A percentile compares a stretch with the other conserved stretches of the same genome.
phyloP scores from a whole-genome alignment of 129 eudicot species.

The Deinandra increscens region DNA sequence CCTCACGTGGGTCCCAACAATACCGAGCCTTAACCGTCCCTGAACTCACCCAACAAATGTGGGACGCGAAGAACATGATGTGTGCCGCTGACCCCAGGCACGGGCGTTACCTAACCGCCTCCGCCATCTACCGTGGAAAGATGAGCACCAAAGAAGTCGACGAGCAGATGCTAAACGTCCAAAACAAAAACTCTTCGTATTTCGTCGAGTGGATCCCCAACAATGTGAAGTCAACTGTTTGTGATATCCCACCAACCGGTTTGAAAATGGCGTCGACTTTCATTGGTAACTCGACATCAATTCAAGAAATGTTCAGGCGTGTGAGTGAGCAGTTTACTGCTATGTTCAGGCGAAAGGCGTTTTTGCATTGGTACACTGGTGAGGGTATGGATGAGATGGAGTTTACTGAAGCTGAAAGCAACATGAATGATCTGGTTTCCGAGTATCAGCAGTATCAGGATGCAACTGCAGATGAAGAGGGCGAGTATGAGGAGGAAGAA shows the following conservation, averaged over 20 bases:
- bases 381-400: constrained; percentile 57
- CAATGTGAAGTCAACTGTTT: constrained; percentile 76
- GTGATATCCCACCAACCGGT: constrained; percentile 76
- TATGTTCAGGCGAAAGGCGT: constrained; percentile 44
- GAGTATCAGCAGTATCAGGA: constrained; percentile 81
- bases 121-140: constrained; percentile 55
- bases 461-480: constrained; percentile 58
- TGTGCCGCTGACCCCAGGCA: constrained; percentile 42
- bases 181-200: constrained; percentile 77
- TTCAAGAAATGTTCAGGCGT: constrained; percentile 24
- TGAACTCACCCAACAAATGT: constrained; percentile 75
- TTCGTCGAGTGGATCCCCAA: constrained; percentile 82
- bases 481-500: constrained; percentile 54
- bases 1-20: constrained; percentile 80
- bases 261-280: constrained; percentile 72
- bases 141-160: constrained; percentile 31
- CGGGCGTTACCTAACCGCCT: constrained; percentile 52
- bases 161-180: constrained; percentile 31
- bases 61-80: constrained; percentile 64
- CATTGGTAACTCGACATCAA: constrained; percentile 55
- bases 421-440: constrained; percentile 64
- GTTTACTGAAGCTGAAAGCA: constrained; percentile 28
- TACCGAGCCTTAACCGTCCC: constrained; percentile 76
- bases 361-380: constrained; percentile 64
- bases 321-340: constrained; percentile 48